A percentile compares a stretch with the other conserved stretches of the same genome.
phyloP scores from a whole-genome alignment of 2,329 filamentous ascomycete genomes.

The Talaromyces albobiverticillius region DNA sequence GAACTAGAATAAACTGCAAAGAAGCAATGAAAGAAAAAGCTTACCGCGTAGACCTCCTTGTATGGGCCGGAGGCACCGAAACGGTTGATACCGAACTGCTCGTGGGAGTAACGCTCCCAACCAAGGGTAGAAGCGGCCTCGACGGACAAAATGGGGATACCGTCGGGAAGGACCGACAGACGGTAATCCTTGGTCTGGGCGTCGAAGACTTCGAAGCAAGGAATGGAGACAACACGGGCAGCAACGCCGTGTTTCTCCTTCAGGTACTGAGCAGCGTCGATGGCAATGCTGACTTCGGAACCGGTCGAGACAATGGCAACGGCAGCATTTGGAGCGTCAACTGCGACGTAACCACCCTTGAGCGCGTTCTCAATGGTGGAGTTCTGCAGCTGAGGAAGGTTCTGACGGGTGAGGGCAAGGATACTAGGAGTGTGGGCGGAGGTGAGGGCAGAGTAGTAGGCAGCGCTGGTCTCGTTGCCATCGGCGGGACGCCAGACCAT shows the following conservation, averaged over 20 bases:
- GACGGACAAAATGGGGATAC: slow-evolving; percentile 87
- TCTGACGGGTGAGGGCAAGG: slow-evolving; percentile 93
- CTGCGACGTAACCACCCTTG: slow-evolving; percentile 92
- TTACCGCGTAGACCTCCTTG: slow-evolving; percentile 92
- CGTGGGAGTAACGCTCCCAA: slow-evolving; percentile 98
- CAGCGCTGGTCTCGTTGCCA: slow-evolving; percentile 95
- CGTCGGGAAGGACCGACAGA: slow-evolving; percentile 87
- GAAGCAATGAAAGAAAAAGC: slow-evolving; percentile 31
- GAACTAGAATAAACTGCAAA: no score
- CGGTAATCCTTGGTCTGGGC: slow-evolving; percentile 91
- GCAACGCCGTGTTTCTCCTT: slow-evolving; percentile 83
- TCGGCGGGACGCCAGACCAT: slow-evolving; percentile 99
- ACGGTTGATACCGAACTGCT: slow-evolving; percentile 98
- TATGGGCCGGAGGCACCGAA: slow-evolving; percentile 97
- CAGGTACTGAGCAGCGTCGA: slow-evolving; percentile 89
- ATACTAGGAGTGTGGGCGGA: slow-evolving; percentile 88
- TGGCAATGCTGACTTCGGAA: slow-evolving; percentile 90
- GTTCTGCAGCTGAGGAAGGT: slow-evolving; percentile 94
- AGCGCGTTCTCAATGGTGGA: slow-evolving; percentile 83
- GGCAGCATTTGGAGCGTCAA: slow-evolving; percentile 78
- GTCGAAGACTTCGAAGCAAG: slow-evolving; percentile 97
- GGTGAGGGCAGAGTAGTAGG: slow-evolving; percentile 93
- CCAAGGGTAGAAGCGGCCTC: slow-evolving; percentile 97
- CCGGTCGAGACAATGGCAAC: slow-evolving; percentile 92
- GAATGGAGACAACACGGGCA: slow-evolving; percentile 90